Evolutionary conservation across 1,139 yeast genomes (phyloP).

Genomic region (Kurtzmaniella quercitrusa): DNA sequence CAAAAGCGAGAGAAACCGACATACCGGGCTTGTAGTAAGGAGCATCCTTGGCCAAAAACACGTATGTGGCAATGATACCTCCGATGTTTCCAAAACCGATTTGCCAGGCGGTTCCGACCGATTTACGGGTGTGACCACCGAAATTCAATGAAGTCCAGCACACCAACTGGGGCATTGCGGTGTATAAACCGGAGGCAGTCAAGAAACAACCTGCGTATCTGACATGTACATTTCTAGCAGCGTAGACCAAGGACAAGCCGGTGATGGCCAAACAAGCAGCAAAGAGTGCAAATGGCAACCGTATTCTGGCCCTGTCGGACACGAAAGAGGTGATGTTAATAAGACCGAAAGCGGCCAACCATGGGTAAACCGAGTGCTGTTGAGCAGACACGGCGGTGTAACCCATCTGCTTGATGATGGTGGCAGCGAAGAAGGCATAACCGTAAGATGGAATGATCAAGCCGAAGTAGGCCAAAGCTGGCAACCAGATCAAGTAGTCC

Average conservation of each 20-base stretch:
- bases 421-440: constrained; percentile 66
- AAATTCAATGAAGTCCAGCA: constrained; percentile 70
- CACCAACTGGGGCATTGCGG: constrained; percentile 70
- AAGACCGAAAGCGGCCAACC: constrained; percentile 60
- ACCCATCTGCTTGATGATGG: constrained; percentile 54
- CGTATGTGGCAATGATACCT: constrained; percentile 68
- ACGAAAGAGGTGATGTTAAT: constrained; percentile 43
- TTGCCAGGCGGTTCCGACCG: constrained; percentile 72
- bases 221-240: constrained; percentile 26
- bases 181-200: constrained; percentile 59
- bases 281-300: constrained; percentile 46
- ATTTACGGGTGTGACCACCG: constrained; percentile 66
- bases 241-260: constrained; percentile 52
- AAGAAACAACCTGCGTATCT: constrained; percentile 74
- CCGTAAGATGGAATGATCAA: constrained; percentile 66
- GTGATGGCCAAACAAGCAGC: constrained; percentile 41
- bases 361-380: constrained; percentile 67
- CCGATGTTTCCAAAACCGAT: constrained; percentile 83
- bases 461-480: constrained; percentile 60
- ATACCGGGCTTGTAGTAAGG: constrained; percentile 60
- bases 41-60: constrained; percentile 53
- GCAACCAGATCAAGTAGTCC: constrained; percentile 47
- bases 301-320: constrained; percentile 45
- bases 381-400: constrained; percentile 62
- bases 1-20: constrained; percentile 48